A percentile compares a stretch with the other conserved stretches of the same genome.
These are phyloP conservation scores for Kodamaea restingae DNA, from an alignment of 805 yeast species.

Conservation along the genomic window DNA sequence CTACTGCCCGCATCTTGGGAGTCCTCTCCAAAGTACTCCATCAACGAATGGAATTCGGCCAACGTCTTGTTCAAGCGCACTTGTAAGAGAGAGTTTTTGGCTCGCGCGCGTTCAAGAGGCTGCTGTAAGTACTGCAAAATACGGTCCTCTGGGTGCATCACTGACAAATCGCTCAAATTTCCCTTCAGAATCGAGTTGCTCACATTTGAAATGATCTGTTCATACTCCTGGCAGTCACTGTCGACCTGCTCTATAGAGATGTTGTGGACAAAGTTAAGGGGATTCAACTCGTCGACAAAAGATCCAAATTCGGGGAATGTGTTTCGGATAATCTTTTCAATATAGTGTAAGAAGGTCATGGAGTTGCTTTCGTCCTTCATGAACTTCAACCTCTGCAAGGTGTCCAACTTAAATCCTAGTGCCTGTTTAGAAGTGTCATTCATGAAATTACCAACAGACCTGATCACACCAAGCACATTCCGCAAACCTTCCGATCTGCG, in stretches of 20 bases:
- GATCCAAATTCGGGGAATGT: slow-evolving; percentile 74
- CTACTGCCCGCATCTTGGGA: slow-evolving; percentile 62
- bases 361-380: slow-evolving; percentile 86
- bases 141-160: slow-evolving; percentile 80
- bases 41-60: slow-evolving; percentile 61
- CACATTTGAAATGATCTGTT: slow-evolving; percentile 61
- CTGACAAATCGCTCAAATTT: slow-evolving; percentile 71
- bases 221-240: slow-evolving; percentile 64
- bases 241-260: slow-evolving; percentile 79
- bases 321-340: slow-evolving; percentile 81
- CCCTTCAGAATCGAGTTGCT: slow-evolving; percentile 75
- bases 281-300: slow-evolving; percentile 69
- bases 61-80: slow-evolving; percentile 61
- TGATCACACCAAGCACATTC: slow-evolving; percentile 73
- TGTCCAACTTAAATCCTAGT: slow-evolving; percentile 82
- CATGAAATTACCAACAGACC: slow-evolving; percentile 95
- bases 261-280: slow-evolving; percentile 59
- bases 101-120: slow-evolving; percentile 70
- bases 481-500: slow-evolving; percentile 64
- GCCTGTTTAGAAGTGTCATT: slow-evolving; percentile 92
- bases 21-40: slow-evolving; percentile 91
- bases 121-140: slow-evolving; percentile 59
- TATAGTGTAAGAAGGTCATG: slow-evolving; percentile 86
- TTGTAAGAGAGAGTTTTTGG: slow-evolving; percentile 60
- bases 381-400: slow-evolving; percentile 85